These are phyloP conservation scores for Cymodocea nodosa DNA, from an alignment of 116 monocot species.

Conservation along the genomic window DNA sequence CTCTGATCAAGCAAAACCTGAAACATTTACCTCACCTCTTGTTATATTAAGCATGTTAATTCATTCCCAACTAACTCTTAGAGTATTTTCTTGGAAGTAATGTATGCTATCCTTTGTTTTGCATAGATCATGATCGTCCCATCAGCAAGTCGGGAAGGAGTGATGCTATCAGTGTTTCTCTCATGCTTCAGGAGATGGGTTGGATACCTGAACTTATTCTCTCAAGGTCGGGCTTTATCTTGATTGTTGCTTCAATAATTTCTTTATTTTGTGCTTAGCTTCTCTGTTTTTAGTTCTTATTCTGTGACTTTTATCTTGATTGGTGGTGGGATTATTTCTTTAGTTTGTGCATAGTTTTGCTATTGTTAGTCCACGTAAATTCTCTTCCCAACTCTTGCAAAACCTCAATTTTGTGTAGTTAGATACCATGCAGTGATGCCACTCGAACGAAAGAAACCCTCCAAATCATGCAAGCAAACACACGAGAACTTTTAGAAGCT, in stretches of 20 bases:
- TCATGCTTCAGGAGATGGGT: slow-evolving; percentile 73
- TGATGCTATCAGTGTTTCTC: slow-evolving; percentile 44
- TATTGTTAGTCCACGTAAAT: not conserved
- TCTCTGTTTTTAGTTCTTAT: not conserved
- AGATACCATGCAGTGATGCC: slow-evolving; percentile 51
- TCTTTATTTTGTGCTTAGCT: too few species aligned
- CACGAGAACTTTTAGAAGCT: slow-evolving; percentile 44
- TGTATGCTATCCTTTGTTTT: not conserved
- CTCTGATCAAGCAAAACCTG: too few species aligned
- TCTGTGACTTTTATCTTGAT: not conserved
- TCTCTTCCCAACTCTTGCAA: slow-evolving; percentile 5
- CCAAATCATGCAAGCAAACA: slow-evolving; percentile 56
- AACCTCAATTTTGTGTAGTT: slow-evolving; percentile 8
- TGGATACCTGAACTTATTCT: slow-evolving; percentile 88
- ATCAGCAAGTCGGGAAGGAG: slow-evolving; percentile 50
- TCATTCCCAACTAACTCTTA: not conserved
- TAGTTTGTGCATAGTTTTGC: not conserved
- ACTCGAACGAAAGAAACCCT: slow-evolving; percentile 87
- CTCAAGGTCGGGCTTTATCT: slow-evolving; percentile 38
- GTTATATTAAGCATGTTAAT: not conserved
- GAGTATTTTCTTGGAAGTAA: not conserved
- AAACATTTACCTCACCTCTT: not conserved
- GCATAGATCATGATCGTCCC: slow-evolving; percentile 73
- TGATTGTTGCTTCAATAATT: not conserved
- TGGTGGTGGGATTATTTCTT: not conserved